Evolutionary conservation across 1,284 basidiomycete genomes (phyloP).

Genomic region (Veloporphyrellus conicus): DNA sequence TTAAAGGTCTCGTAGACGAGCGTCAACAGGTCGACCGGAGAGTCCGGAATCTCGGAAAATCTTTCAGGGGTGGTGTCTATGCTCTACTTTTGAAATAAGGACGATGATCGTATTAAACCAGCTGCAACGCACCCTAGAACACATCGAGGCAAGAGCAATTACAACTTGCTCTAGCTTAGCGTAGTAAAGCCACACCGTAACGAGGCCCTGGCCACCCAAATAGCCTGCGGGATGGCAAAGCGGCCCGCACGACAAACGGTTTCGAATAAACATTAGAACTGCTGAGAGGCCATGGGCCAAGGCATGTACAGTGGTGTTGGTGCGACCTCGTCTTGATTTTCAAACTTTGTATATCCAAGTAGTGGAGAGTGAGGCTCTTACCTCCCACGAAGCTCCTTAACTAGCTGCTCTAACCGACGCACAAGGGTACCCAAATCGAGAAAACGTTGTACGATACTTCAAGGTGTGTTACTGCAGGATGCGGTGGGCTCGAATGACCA

Average conservation of each 20-base stretch:
- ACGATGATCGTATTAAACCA: not conserved
- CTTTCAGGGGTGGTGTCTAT: conserved; percentile 36
- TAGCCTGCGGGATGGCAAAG: conserved; percentile 25
- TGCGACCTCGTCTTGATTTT: conserved; percentile 37
- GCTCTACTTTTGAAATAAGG: conserved; percentile 35
- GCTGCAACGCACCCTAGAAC: conserved; percentile 46
- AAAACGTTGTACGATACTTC: conserved; percentile 58
- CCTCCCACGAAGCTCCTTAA: conserved; percentile 43
- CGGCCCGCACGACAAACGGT: conserved; percentile 39
- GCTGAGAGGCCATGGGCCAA: conserved; percentile 62
- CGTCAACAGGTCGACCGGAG: conserved; percentile 51
- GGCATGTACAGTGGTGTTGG: conserved; percentile 55
- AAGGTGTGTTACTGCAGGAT: not conserved
- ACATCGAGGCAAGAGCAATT: conserved; percentile 49
- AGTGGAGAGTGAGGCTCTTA: conserved; percentile 23
- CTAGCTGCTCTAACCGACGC: conserved; percentile 58
- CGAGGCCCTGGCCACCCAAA: conserved; percentile 31
- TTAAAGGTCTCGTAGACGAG: conserved; percentile 51
- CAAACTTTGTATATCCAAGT: conserved; percentile 3
- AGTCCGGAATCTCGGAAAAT: conserved; percentile 42
- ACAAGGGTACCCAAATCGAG: conserved; percentile 58
- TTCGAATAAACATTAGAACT: conserved; percentile 48
- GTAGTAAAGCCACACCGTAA: conserved; percentile 52
- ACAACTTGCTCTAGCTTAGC: conserved; percentile 49
- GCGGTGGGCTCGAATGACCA: not conserved